phyloP scores from a whole-genome alignment of 495 filamentous ascomycete species.

The Stereocaulon alpinum region DNA sequence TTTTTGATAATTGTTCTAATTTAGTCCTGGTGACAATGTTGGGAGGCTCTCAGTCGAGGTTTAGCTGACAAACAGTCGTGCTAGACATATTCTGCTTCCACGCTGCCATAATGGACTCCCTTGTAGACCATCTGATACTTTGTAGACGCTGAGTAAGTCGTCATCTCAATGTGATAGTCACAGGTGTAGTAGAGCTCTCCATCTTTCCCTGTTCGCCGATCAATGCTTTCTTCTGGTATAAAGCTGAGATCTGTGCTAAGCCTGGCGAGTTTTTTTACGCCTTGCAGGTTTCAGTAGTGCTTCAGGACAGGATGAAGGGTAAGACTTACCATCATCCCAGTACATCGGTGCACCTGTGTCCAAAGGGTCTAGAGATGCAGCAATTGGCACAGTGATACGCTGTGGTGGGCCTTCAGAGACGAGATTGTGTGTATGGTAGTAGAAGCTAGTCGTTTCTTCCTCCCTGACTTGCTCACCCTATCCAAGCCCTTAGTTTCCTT shows the following conservation, averaged over 20 bases:
- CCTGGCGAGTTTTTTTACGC: neutral
- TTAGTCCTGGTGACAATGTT: too few relatives aligned
- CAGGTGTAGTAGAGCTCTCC: neutral
- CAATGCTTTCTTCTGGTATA: neutral
- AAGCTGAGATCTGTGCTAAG: neutral
- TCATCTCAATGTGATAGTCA: neutral
- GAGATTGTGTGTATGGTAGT: neutral
- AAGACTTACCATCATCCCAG: neutral
- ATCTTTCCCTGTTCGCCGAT: neutral
- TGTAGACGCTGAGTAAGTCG: neutral
- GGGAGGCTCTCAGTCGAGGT: too few relatives aligned
- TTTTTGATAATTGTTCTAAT: too few relatives aligned
- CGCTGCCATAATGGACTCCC: neutral
- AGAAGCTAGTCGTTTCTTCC: neutral
- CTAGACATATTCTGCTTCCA: slow-evolving; percentile 6
- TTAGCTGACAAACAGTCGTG: too few relatives aligned
- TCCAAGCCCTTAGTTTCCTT: neutral
- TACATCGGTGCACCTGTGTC: neutral
- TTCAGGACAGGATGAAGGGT: neutral
- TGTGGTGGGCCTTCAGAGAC: neutral
- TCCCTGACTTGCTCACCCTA: slow-evolving; percentile 1
- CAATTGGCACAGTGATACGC: neutral
- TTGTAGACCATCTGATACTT: neutral
- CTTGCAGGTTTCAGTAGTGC: neutral
- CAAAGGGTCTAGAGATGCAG: neutral